Evolutionary conservation across 495 filamentous ascomycete genomes (phyloP), one percentile per base, ranked within the genome.

Genomic region (Xylaria palmicola): DNA sequence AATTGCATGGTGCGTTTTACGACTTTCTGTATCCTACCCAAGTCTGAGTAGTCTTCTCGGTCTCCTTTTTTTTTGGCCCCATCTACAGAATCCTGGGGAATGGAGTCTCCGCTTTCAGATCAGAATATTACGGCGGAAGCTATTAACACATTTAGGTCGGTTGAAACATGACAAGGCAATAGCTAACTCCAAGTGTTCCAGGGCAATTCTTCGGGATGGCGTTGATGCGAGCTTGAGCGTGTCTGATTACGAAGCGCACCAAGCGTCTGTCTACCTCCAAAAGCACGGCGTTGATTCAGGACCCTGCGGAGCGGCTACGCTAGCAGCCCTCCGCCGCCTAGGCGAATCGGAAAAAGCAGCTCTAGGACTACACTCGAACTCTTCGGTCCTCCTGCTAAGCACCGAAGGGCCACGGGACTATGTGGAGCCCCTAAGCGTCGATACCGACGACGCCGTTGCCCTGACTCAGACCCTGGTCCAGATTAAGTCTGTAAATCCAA

Each of bases 1-100:
- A 1, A 82, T 76, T 8, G 84, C 87, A 2, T 90, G 88, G 88
- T n/a, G n/a, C n/a, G n/a, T n/a, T n/a, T n/a, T n/a, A n/a, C n/a
- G n/a, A n/a, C n/a, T n/a, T n/a, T n/a, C n/a, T n/a, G n/a, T n/a
- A n/a, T n/a, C n/a, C n/a, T n/a, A n/a, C n/a, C n/a, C n/a, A n/a
- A n/a, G n/a, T n/a, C n/a, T n/a, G n/a, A n/a, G n/a, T n/a, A n/a
- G n/a, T n/a, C n/a, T n/a, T n/a, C n/a, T n/a, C n/a, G n/a, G n/a
- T n/a, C n/a, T n/a, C n/a, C n/a, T n/a, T n/a, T n/a, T n/a, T n/a
- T n/a, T n/a, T n/a, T n/a, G n/a, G n/a, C n/a, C n/a, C n/a, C n/a
- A n/a, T n/a, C n/a, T n/a, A n/a, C n/a, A n/a, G n/a, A n/a, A n/a
- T n/a, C n/a, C n/a, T n/a, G n/a, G n/a, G n/a, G n/a, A n/a, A n/a